Base-by-base conservation (phyloP, 2,329 filamentous ascomycete species). In the Phialophora expanda region DNA sequence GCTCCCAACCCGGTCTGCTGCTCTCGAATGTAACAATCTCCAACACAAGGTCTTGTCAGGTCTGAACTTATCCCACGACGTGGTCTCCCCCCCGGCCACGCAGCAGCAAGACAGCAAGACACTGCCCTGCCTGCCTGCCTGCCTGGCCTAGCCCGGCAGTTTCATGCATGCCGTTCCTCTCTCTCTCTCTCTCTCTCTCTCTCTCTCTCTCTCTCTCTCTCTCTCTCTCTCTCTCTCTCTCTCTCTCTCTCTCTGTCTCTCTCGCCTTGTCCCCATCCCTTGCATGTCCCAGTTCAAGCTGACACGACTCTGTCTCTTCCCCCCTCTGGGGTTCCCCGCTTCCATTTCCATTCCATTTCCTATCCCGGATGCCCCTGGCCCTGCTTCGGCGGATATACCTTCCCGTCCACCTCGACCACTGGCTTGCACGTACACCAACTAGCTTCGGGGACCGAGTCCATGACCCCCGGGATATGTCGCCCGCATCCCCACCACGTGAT, bases 361-460 rank as follows among this genome's bases (percentile, higher is more conserved):
- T 44, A 44, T n/a, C 6, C 62, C n/a, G 68, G 61, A 50, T 69
- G 58, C 9, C 72, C 74, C 50, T 72, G 64, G n/a, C 74, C 76
- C 17, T 78, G 81, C 78, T 79, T 83, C n/a, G 84, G 84, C 41
- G 85, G 85, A 71, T 86, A 87, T 71, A 80, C 71, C 68, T 81
- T 80, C 41, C 83, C 83, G 26, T 82, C 79, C 56, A 79, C 79
- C 72, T 83, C 81, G 66, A 84, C 79, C 71, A 82, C 83, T 7
- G 84, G 84, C 60, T 79, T 78, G 74, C 86, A 88, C 48, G 77
- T 80, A 75, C 86, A 88, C 76, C 85, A 81, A 56, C 86, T 76
- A 4, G 79, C 75, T 20, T 78, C 76, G 2, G 83, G 79, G 24
- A 87, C 75, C 7, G 73, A 72, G 71, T 84, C 80, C 80, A 88